Base-by-base conservation (phyloP, 2,329 filamentous ascomycete species). In the Ophiostoma sp. region DNA sequence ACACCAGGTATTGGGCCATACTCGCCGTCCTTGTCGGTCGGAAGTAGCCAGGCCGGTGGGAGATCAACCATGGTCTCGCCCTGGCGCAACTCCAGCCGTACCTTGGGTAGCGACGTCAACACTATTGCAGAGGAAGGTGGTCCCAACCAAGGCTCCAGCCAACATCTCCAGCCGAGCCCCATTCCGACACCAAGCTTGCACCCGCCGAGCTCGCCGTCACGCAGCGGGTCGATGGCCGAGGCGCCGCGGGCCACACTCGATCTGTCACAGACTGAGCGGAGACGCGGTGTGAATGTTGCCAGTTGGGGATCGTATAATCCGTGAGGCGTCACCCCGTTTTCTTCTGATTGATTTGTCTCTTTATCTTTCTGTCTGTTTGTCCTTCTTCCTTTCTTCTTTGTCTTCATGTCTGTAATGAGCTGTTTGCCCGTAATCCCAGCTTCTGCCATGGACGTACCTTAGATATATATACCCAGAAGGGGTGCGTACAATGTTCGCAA, bases 241-340 rank as follows among this genome's bases (percentile, higher is more conserved):
- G 19, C 17, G 12, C 74, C 74, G 0, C 50, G 72, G 12, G 70
- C 76, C 4, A 77, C 72, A 11, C 72, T 77, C 19, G 59, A 74
- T 31, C 2, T 74, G 15, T 75, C 76, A 2, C 50, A 48, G 25
- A 39, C 19, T 17, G 76, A 77, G 36, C 64, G 63, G 17, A 22
- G 5, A 1, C 31, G 33, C 2, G 73, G 74, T 5, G 36, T 66
- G 50, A 70, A 75, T 55, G 74, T 76, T 17, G 66, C 70, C 22
- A 76, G 75, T 52, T 77, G 76, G 76, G 63, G 45, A 4, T 39
- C 52, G 1, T 77, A 76, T 33, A 61, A 59, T 8, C 69, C 50
- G 1, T 73, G 48, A 68, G 33, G 17, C 4, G 25, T 59, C 59
- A n/a, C 12, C 52, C 19, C 19, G 33, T 61, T n/a, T 15, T 15